Conservation (phyloP, 2,329 filamentous ascomycete species). For the Fusarium sp. region DNA sequence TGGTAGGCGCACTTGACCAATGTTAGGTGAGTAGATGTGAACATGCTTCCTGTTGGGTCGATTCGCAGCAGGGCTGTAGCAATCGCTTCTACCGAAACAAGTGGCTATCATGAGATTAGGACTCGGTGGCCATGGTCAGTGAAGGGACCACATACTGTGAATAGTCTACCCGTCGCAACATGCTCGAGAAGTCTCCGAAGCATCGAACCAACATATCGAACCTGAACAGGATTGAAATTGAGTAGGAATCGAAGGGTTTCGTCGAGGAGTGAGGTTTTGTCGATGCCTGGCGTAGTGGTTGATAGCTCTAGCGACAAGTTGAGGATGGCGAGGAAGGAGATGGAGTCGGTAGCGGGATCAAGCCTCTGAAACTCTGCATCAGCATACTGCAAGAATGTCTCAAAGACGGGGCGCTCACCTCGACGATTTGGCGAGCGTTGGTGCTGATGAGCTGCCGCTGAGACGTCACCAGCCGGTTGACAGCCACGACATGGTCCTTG, state of each 20-base stretch:
- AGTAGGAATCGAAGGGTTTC: conserved; percentile 59
- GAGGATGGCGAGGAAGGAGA: conserved; percentile 64
- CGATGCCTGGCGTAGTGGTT: conserved; percentile 44
- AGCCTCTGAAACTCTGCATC: conserved; percentile 52
- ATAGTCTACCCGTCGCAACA: conserved; percentile 53
- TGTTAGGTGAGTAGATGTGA: conserved; percentile 72
- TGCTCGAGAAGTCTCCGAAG: conserved; percentile 59
- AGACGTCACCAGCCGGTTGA: conserved; percentile 54
- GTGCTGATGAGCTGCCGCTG: conserved; percentile 46
- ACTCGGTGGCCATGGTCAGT: conserved; percentile 14
- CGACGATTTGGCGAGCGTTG: conserved; percentile 54
- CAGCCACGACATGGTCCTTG: conserved; percentile 51
- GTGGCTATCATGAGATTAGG: conserved; percentile 52
- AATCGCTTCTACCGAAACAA: conserved; percentile 58
- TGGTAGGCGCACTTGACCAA: conserved; percentile 70
- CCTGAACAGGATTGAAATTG: conserved; percentile 62
- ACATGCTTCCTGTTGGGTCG: conserved; percentile 73
- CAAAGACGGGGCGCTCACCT: conserved; percentile 46
- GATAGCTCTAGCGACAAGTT: conserved; percentile 50
- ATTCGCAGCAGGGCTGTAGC: conserved; percentile 70
- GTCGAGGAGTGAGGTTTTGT: conserved; percentile 52
- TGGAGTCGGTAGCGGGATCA: conserved; percentile 61
- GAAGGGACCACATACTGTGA: conserved; percentile 52
- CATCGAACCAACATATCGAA: conserved; percentile 60
- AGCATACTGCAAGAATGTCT: conserved; percentile 10